Evolutionary conservation across 2,329 filamentous ascomycete genomes (phyloP).

Genomic region (Clonostachys chloroleuca): DNA sequence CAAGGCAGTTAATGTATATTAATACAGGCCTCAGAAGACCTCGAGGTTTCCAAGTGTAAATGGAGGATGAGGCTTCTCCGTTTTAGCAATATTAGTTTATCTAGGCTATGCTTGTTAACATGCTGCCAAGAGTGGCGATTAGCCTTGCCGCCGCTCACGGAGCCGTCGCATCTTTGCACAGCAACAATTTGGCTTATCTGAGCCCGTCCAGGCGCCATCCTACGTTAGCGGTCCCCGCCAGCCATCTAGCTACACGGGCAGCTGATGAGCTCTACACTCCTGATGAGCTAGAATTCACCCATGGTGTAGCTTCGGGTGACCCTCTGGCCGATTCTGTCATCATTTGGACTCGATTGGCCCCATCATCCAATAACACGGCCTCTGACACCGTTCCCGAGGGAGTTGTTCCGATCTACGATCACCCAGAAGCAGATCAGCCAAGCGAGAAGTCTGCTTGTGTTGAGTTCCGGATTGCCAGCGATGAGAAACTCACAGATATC

Average conservation of each 20-base stretch:
- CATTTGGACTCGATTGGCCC: conserved; percentile 38
- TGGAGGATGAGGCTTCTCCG: no score
- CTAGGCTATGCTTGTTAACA: no score
- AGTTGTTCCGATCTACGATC: neutral
- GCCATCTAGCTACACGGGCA: conserved; percentile 50
- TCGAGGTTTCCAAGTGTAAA: no score
- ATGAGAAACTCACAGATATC: neutral
- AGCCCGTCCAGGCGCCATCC: conserved; percentile 63
- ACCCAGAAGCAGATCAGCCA: neutral
- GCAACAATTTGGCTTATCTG: conserved; percentile 60
- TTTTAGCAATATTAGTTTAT: no score
- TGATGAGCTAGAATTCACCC: conserved; percentile 52
- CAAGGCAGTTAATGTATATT: no score
- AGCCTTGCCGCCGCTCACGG: neutral
- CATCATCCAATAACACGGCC: conserved; percentile 4
- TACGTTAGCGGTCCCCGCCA: conserved; percentile 59
- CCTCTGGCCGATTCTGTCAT: conserved; percentile 49
- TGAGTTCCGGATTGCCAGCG: neutral
- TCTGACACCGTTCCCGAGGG: neutral
- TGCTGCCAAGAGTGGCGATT: neutral
- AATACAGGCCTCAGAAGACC: no score
- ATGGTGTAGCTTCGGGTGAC: conserved; percentile 46
- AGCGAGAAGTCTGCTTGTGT: neutral
- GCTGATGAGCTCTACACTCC: neutral
- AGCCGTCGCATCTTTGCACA: conserved; percentile 7